Percentiles rank a stretch among this genome's conserved stretches.
These are phyloP conservation scores for Sphaerulina vaccinii DNA, from an alignment of 2,329 filamentous ascomycete species.

Conservation along the genomic window DNA sequence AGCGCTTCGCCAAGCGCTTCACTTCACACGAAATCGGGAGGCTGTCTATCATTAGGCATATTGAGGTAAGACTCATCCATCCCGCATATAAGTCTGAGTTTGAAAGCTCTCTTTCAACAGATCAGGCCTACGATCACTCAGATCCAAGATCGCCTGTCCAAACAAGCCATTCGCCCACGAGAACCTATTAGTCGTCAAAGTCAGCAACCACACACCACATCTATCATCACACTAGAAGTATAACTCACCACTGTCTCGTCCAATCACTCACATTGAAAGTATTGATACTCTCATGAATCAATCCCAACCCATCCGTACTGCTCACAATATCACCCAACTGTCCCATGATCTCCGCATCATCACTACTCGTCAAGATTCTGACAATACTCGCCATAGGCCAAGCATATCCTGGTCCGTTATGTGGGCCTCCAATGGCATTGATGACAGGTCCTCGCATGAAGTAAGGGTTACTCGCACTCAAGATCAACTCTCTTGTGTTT, in stretches of 20 bases:
- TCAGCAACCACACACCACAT: neutral
- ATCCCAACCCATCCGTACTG: conserved; percentile 49
- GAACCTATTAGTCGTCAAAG: conserved; percentile 37
- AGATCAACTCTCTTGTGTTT: conserved; percentile 47
- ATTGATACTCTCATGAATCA: conserved; percentile 55
- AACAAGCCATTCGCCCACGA: conserved; percentile 47
- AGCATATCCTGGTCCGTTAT: conserved; percentile 46
- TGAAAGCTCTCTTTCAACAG: conserved; percentile 46
- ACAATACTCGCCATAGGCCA: conserved; percentile 56
- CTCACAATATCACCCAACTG: conserved; percentile 48
- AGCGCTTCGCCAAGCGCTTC: too few relatives aligned
- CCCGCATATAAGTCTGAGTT: too few relatives aligned
- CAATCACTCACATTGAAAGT: conserved; percentile 47
- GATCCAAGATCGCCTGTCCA: conserved; percentile 26
- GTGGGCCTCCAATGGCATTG: conserved; percentile 50
- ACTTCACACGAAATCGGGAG: too few relatives aligned
- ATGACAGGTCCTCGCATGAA: conserved; percentile 52
- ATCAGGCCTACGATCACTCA: conserved; percentile 24
- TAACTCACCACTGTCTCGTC: conserved; percentile 49
- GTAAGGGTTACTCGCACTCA: conserved; percentile 50
- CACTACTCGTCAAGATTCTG: conserved; percentile 49
- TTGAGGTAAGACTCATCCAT: too few relatives aligned
- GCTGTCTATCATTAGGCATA: too few relatives aligned
- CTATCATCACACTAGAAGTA: neutral
- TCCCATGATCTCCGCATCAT: conserved; percentile 48